Evolutionary conservation across 1,284 basidiomycete genomes (phyloP).

Genomic region (Apiotrichum brassicae): DNA sequence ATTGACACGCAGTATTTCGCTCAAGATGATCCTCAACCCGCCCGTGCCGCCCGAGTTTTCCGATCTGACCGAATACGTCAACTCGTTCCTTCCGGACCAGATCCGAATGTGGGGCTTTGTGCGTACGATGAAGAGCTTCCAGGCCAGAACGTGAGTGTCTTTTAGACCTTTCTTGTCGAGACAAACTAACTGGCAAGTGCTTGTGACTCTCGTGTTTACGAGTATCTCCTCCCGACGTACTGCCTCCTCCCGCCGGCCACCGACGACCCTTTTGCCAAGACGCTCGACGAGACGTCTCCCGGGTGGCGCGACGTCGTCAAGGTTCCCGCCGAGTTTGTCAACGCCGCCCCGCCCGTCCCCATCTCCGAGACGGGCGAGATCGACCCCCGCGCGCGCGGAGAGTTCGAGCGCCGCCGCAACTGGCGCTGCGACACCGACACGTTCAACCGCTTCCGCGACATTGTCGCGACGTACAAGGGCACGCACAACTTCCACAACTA

Average conservation of each 20-base stretch:
- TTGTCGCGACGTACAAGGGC: conserved; percentile 64
- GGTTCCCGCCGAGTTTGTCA: conserved; percentile 32
- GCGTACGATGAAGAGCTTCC: conserved; percentile 85
- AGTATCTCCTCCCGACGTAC: conserved; percentile 94
- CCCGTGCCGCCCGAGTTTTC: conserved; percentile 59
- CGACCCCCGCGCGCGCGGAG: conserved; percentile 30
- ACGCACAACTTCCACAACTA: conserved; percentile 92
- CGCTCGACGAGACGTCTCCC: conserved; percentile 45
- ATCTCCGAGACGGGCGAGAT: conserved; percentile 42
- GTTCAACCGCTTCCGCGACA: conserved; percentile 55
- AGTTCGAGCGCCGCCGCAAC: conserved; percentile 46
- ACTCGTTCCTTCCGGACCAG: conserved; percentile 77
- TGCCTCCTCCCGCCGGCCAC: conserved; percentile 87
- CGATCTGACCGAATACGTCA: conserved; percentile 64
- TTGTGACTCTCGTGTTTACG: conserved; percentile 93
- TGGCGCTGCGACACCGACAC: conserved; percentile 61
- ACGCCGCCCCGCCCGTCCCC: conserved; percentile 39
- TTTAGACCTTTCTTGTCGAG: no score
- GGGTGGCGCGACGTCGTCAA: conserved; percentile 40
- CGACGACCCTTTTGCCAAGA: conserved; percentile 57
- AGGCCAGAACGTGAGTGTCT: conserved; percentile 67
- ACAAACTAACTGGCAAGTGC: conserved; percentile 20
- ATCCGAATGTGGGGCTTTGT: conserved; percentile 91
- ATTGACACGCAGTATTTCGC: conserved; percentile 53
- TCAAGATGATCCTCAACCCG: conserved; percentile 77